A percentile compares a stretch with the other conserved stretches of the same genome.
phyloP scores from a whole-genome alignment of 2,329 filamentous ascomycete species.

The Exophiala spinifera region DNA sequence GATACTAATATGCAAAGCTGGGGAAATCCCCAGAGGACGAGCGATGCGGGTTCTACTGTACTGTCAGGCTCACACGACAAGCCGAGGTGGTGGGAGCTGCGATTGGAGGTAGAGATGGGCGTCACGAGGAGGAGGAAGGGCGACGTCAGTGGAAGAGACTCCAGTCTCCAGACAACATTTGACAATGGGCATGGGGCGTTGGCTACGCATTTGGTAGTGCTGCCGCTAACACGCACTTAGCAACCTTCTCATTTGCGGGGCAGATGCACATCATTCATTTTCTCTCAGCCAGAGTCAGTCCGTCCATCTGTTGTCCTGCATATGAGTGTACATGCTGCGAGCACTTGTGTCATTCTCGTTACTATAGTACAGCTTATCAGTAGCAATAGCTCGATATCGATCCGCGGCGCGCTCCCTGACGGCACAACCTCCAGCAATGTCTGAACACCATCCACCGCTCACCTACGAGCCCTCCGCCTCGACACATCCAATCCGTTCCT shows the following conservation, averaged over 20 bases:
- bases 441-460: conserved; percentile 62
- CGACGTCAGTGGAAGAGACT: conserved; percentile 15
- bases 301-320: background rate
- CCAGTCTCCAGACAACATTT: no score
- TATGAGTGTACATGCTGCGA: background rate
- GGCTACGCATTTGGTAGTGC: background rate
- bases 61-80: conserved; percentile 6
- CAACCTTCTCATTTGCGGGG: no score
- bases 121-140: background rate
- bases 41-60: conserved; percentile 8
- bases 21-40: conserved; percentile 13
- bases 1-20: conserved; percentile 1
- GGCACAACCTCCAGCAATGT: conserved; percentile 33
- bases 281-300: background rate
- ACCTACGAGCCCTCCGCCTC: conserved; percentile 73
- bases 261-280: no score
- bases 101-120: background rate
- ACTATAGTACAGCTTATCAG: no score
- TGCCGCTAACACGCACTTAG: no score
- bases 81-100: background rate
- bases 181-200: background rate
- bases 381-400: no score
- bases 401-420: no score
- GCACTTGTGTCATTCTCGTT: no score
- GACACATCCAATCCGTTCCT: conserved; percentile 67